Conservation (phyloP, 768 basidiomycete genomes). For the Macrolepiota dolichaula region DNA sequence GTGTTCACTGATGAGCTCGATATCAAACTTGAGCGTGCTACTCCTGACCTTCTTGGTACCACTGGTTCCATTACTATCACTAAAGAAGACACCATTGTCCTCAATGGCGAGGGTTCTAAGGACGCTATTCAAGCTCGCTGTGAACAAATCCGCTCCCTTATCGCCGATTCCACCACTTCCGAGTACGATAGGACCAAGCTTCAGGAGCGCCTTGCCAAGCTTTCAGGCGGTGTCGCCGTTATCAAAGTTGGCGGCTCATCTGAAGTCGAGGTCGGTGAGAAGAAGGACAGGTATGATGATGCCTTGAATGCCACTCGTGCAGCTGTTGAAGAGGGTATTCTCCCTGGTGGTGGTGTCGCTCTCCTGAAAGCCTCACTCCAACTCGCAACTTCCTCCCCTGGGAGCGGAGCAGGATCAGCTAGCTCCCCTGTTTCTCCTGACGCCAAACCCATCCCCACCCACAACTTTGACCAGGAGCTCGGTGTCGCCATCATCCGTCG, state of each 20-base stretch:
- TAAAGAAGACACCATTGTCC: constrained; percentile 95
- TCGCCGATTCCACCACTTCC: constrained; percentile 79
- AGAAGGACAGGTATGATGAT: constrained; percentile 98
- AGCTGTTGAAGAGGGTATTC: constrained; percentile 97
- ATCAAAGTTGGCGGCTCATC: constrained; percentile 94
- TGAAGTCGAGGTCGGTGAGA: constrained; percentile 97
- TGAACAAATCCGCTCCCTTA: constrained; percentile 88
- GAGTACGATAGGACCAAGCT: constrained; percentile 95
- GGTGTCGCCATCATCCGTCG: constrained; percentile 91
- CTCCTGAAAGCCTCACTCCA: constrained; percentile 81
- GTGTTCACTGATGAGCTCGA: constrained; percentile 97
- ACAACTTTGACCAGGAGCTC: constrained; percentile 97
- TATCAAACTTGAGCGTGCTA: constrained; percentile 93
- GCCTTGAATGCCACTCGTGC: constrained; percentile 98
- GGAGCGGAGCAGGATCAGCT: constrained; percentile 41
- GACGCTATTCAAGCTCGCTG: constrained; percentile 88
- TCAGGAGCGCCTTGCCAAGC: constrained; percentile 95
- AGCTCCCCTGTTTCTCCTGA: constrained; percentile 48
- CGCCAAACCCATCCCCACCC: constrained; percentile 67
- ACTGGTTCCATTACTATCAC: constrained; percentile 92
- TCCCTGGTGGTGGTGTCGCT: constrained; percentile 94
- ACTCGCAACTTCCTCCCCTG: constrained; percentile 55
- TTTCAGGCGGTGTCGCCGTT: constrained; percentile 94
- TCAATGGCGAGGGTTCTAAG: constrained; percentile 93
- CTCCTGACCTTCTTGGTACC: constrained; percentile 83